Base-by-base conservation (phyloP, 768 basidiomycete genomes). In the Inosperma sp. region DNA sequence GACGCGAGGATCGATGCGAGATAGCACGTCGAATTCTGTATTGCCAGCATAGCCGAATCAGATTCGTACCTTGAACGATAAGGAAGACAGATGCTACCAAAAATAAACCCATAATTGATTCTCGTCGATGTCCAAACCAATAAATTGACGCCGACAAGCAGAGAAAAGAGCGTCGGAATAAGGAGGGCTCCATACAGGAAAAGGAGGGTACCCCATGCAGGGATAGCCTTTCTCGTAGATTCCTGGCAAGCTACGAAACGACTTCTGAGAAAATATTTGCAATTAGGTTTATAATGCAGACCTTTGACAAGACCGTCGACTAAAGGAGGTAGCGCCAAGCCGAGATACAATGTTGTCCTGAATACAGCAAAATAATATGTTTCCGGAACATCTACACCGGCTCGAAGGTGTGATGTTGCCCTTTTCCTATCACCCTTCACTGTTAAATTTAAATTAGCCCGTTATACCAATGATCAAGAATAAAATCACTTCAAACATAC, bases 91-190 rank as follows among this genome's bases (percentile, higher is more conserved):
- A n/a, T 52, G n/a, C n/a, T n/a, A 88, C 87, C 87, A 59, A 94
- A 89, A 29, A 94, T 89, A 65, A 97, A 95, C n/a, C 84, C 78
- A 59, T 93, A 95, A 63, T 97, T 98, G 58, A 99, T 92, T 37
- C 87, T 76, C 5, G 83, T 72, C 4, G 69, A 67, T 0, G 80
- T 74, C 86, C 89, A 99, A 0, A 84, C 86, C 17, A 84, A 57
- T 4, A 98, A 56, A 63, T 99, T 97, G 16, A 88, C 50, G 21
- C 90, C 88, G 48, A 98, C 79, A 1, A 96, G 69, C 26, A 91
- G 54, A 2, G 82, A 73, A 60, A 96, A 87, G 2, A 95, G 54
- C 5, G 84, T 73, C 0, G 93, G 93, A 4, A 96, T 65, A 36
- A 82, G 66, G 21, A 95, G 66, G 4, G 84, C 74, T 0, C 79